Conservation (phyloP, 495 filamentous ascomycete genomes). For the Xylaria curta region DNA sequence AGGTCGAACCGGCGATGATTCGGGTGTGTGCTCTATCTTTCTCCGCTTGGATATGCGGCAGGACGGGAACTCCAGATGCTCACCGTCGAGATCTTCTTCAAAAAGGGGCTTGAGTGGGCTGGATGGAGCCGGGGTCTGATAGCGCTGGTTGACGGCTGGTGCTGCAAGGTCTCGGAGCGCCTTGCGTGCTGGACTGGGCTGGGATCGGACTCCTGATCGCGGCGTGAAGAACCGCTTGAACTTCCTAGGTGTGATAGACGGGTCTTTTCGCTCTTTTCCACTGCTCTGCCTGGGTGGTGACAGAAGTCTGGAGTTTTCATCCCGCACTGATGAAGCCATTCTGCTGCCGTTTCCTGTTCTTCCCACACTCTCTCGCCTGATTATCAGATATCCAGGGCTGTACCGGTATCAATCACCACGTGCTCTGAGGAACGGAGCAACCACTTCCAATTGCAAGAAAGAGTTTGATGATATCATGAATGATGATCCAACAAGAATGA, state of each 20-base stretch:
- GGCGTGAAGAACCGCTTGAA: conserved; percentile 89
- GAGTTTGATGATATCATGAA: background rate
- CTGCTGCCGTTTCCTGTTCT: conserved; percentile 23
- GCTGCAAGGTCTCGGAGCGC: conserved; percentile 74
- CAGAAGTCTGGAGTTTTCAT: conserved; percentile 30
- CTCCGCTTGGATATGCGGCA: conserved; percentile 45
- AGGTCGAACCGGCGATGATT: conserved; percentile 39
- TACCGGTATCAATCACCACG: conserved; percentile 13
- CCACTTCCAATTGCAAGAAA: background rate
- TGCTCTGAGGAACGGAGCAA: conserved; percentile 3
- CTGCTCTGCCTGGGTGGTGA: conserved; percentile 46
- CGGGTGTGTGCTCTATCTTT: conserved; percentile 46
- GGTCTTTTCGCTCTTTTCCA: conserved; percentile 54
- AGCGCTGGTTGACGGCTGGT: conserved; percentile 63
- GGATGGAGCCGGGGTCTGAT: conserved; percentile 49
- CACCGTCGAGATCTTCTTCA: conserved; percentile 43
- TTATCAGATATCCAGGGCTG: background rate
- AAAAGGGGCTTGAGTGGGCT: conserved; percentile 51
- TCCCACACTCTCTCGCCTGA: background rate
- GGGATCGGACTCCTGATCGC: conserved; percentile 50
- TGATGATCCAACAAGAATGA: background rate
- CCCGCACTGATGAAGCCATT: conserved; percentile 19
- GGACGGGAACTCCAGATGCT: conserved; percentile 32
- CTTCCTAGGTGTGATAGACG: conserved; percentile 71
- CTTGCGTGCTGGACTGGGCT: conserved; percentile 62